A percentile compares a stretch with the other conserved stretches of the same genome.
Conservation (phyloP, 2,329 filamentous ascomycete species). For the Aspergillus pseudoglaucus region DNA sequence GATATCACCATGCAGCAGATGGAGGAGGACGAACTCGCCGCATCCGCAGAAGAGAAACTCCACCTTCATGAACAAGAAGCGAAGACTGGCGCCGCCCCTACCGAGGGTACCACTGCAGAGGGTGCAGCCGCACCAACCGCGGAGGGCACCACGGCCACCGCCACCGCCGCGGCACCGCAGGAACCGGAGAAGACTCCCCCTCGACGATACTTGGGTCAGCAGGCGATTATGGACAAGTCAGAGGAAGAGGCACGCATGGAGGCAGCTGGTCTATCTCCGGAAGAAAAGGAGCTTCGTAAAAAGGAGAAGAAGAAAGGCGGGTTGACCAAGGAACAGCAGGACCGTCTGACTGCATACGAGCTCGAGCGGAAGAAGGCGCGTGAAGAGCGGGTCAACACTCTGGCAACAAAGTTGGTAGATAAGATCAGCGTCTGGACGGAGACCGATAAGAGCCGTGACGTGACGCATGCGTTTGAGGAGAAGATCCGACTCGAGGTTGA, state of each 20-base stretch:
- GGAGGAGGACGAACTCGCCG: slow-evolving; percentile 61
- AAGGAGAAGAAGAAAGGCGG: slow-evolving; percentile 87
- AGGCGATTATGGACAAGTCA: slow-evolving; percentile 80
- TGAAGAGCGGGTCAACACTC: slow-evolving; percentile 79
- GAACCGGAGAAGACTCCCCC: slow-evolving; percentile 26
- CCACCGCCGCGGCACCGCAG: slow-evolving; percentile 42
- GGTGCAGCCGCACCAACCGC: slow-evolving; percentile 25
- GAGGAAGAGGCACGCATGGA: slow-evolving; percentile 67
- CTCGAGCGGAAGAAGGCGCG: slow-evolving; percentile 75
- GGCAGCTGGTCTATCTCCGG: slow-evolving; percentile 59
- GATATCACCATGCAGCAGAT: slow-evolving; percentile 85
- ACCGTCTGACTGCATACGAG: slow-evolving; percentile 84
- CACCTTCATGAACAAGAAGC: slow-evolving; percentile 41
- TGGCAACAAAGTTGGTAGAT: slow-evolving; percentile 79
- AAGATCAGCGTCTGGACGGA: slow-evolving; percentile 94
- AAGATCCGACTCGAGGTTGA: slow-evolving; percentile 94
- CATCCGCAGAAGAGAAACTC: slow-evolving; percentile 45
- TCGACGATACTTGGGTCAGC: slow-evolving; percentile 61
- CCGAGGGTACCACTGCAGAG: slow-evolving; percentile 14
- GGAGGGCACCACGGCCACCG: slow-evolving; percentile 46
- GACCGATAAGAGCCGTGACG: slow-evolving; percentile 80
- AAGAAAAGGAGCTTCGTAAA: slow-evolving; percentile 68
- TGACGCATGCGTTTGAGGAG: slow-evolving; percentile 83
- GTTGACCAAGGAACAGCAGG: slow-evolving; percentile 83
- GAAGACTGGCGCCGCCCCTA: slow-evolving; percentile 32